Percentiles rank a stretch among this genome's conserved stretches.
phyloP scores from a whole-genome alignment of 2,329 filamentous ascomycete species.

The Dryadomyces quercus-mongolicae region DNA sequence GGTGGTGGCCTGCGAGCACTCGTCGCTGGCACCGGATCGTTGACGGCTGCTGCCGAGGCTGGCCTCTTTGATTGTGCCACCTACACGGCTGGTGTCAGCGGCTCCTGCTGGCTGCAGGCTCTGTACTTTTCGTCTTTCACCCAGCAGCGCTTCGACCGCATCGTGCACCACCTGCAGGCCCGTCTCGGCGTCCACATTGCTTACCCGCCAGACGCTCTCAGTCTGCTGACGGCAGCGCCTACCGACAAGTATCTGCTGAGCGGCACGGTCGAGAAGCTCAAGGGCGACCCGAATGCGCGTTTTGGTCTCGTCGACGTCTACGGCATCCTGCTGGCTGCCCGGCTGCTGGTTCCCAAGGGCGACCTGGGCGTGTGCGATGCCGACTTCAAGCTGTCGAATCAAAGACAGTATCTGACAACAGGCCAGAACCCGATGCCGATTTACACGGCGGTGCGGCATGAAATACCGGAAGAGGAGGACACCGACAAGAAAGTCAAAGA shows the following conservation, averaged over 20 bases:
- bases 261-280: constrained; percentile 83
- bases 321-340: constrained; percentile 70
- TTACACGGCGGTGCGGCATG: constrained; percentile 89
- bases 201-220: constrained; percentile 74
- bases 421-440: constrained; percentile 84
- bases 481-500: constrained; percentile 21
- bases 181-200: constrained; percentile 82
- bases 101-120: constrained; percentile 88
- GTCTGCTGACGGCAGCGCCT: constrained; percentile 71
- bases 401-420: constrained; percentile 60
- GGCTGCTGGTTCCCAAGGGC: constrained; percentile 75
- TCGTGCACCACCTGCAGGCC: constrained; percentile 78
- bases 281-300: constrained; percentile 64
- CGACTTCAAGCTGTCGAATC: constrained; percentile 87
- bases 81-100: constrained; percentile 91
- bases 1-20: constrained; percentile 84
- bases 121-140: constrained; percentile 76
- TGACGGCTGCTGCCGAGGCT: constrained; percentile 71
- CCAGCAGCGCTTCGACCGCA: constrained; percentile 49
- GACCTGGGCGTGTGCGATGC: constrained; percentile 63
- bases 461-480: constrained; percentile 59
- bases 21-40: constrained; percentile 80
- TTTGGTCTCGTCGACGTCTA: constrained; percentile 93
- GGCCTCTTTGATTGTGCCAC: constrained; percentile 90
- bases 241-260: constrained; percentile 87